Conservation (phyloP, 768 basidiomycete genomes). For the Albatrellus ellisii region DNA sequence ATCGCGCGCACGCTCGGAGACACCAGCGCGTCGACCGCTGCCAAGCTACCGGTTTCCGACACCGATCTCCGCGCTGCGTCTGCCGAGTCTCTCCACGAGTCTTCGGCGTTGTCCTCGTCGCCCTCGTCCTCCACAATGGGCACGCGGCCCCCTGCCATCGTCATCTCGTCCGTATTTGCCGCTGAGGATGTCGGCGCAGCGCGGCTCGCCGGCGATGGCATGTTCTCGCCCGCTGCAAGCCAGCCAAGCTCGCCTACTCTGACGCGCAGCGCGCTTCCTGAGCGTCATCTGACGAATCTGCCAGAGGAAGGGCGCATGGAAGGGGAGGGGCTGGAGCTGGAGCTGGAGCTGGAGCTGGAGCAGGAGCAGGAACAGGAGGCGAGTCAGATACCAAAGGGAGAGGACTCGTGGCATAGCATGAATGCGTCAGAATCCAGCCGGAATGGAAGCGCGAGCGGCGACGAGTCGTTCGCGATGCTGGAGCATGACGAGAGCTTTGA, state of each 20-base stretch:
- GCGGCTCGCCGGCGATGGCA: conserved; percentile 49
- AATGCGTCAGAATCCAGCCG: neutral
- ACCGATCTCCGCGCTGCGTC: no score
- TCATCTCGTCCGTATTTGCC: conserved; percentile 6
- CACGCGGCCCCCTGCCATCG: conserved; percentile 8
- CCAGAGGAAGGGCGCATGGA: no score
- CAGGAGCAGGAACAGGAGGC: neutral
- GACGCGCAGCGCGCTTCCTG: conserved; percentile 1
- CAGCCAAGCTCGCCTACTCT: conserved; percentile 51
- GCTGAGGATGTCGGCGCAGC: conserved; percentile 8
- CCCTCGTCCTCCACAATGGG: neutral
- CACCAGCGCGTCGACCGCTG: conserved; percentile 62
- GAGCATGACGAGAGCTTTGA: conserved; percentile 14
- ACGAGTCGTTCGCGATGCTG: conserved; percentile 23
- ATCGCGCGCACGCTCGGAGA: conserved; percentile 74
- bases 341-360: neutral
- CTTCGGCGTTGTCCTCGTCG: neutral
- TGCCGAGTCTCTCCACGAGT: no score
- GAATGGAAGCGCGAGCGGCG: conserved; percentile 10
- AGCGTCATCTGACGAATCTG: no score
- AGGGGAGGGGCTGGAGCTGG: conserved; percentile 5
- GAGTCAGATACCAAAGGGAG: neutral
- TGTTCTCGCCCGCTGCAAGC: conserved; percentile 62
- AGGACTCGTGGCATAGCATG: neutral
- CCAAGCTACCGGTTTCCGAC: conserved; percentile 24